Conservation (phyloP, 2,329 filamentous ascomycete species). For the Paecilomyces sp. region DNA sequence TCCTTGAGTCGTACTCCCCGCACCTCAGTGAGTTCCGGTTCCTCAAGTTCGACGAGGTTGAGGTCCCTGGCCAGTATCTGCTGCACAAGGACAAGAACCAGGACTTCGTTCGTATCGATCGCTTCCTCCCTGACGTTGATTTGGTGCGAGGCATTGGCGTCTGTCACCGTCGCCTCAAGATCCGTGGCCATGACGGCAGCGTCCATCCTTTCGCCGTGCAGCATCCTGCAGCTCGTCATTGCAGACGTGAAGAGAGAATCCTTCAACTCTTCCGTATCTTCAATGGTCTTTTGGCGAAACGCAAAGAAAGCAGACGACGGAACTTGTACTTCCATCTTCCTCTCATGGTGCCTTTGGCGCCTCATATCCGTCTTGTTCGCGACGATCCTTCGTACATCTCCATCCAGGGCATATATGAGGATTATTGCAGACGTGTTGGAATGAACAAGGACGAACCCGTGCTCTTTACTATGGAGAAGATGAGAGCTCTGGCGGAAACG, state of each 20-base stretch:
- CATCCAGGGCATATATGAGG: constrained; percentile 90
- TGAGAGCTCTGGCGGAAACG: constrained; percentile 66
- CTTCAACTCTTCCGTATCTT: constrained; percentile 95
- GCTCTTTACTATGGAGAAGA: constrained; percentile 90
- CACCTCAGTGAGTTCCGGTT: constrained; percentile 95
- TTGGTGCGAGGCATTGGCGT: constrained; percentile 83
- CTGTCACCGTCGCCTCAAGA: constrained; percentile 87
- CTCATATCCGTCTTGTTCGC: constrained; percentile 89
- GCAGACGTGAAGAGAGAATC: constrained; percentile 88
- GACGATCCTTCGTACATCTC: constrained; percentile 93
- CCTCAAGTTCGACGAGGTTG: constrained; percentile 96
- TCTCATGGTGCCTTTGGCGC: constrained; percentile 89
- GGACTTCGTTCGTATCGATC: constrained; percentile 94
- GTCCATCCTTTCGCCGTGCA: constrained; percentile 96
- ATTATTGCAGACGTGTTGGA: constrained; percentile 80
- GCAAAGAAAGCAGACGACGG: constrained; percentile 88
- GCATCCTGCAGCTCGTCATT: constrained; percentile 87
- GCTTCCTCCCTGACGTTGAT: constrained; percentile 92
- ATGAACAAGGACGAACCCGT: constrained; percentile 94
- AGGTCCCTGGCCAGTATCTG: constrained; percentile 93
- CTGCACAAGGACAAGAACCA: constrained; percentile 99
- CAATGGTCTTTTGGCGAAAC: constrained; percentile 82
- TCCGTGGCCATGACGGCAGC: constrained; percentile 94
- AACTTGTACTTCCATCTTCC: constrained; percentile 96
- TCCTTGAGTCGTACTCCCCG: constrained; percentile 78